Evolutionary conservation across 371 early-diverging fungal genomes (phyloP).

Genomic region (Apophysomyces elegans): DNA sequence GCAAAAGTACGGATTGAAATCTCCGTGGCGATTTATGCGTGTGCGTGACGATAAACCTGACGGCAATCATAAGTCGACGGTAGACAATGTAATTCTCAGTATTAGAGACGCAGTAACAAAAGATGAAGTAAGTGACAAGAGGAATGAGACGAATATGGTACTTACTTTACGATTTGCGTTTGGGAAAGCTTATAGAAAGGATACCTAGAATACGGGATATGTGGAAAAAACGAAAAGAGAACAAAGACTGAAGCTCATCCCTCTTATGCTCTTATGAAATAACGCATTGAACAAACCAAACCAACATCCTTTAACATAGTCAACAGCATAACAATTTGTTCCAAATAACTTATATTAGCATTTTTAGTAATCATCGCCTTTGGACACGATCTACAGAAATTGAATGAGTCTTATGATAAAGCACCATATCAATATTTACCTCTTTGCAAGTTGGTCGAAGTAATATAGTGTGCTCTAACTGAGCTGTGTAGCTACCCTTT

Average conservation of each 20-base stretch:
- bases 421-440: constrained; percentile 33
- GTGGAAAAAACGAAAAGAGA: constrained; percentile 17
- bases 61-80: constrained; percentile 78
- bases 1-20: constrained; percentile 37
- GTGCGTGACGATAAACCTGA: constrained; percentile 86
- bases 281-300: background rate
- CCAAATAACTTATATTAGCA: constrained; percentile 1
- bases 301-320: constrained; percentile 1
- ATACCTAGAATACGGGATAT: constrained; percentile 20
- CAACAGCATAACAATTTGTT: constrained; percentile 3
- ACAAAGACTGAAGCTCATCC: background rate
- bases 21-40: constrained; percentile 85
- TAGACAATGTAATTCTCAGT: constrained; percentile 73
- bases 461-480: constrained; percentile 98
- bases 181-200: constrained; percentile 17
- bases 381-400: constrained; percentile 43
- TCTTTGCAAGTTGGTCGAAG: constrained; percentile 93
- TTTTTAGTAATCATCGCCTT: constrained; percentile 55
- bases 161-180: background rate
- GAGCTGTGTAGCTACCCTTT: constrained; percentile 94
- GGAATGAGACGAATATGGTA: background rate
- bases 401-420: background rate
- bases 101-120: constrained; percentile 77
- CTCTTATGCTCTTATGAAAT: background rate
- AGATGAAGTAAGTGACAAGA: constrained; percentile 56